A percentile compares a stretch with the other conserved stretches of the same genome.
phyloP scores from a whole-genome alignment of 768 basidiomycete genomes.

The Russula ochroleuca region DNA sequence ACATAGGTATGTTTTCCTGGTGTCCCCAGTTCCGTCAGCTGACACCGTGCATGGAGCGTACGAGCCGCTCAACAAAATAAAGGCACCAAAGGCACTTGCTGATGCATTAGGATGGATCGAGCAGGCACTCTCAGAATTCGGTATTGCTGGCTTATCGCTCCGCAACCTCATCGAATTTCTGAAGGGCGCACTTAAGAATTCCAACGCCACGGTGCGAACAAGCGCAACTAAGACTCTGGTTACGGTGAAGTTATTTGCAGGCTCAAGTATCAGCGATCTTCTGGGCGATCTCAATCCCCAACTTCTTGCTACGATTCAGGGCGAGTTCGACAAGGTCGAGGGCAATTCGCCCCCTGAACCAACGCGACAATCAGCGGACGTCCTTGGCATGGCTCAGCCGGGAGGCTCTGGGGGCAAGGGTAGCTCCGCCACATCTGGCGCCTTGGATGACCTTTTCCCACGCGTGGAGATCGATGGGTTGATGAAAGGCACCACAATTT shows the following conservation, averaged over 20 bases:
- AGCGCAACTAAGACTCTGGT: slow-evolving; percentile 92
- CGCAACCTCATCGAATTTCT: slow-evolving; percentile 86
- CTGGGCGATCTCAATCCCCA: slow-evolving; percentile 94
- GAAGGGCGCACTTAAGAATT: slow-evolving; percentile 81
- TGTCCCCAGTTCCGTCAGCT: slow-evolving; percentile 22
- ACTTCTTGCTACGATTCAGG: slow-evolving; percentile 80
- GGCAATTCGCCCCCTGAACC: slow-evolving; percentile 74
- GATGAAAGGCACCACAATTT: slow-evolving; percentile 75
- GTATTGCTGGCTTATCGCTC: slow-evolving; percentile 79
- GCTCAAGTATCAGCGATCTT: slow-evolving; percentile 86
- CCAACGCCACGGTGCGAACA: slow-evolving; percentile 89
- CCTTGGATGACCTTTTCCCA: slow-evolving; percentile 92
- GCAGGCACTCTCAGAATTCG: slow-evolving; percentile 81
- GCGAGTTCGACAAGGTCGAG: slow-evolving; percentile 91
- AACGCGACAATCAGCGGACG: slow-evolving; percentile 69
- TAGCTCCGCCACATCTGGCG: slow-evolving; percentile 46
- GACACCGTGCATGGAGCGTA: slow-evolving; percentile 56
- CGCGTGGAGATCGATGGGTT: slow-evolving; percentile 88
- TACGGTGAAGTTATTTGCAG: slow-evolving; percentile 87
- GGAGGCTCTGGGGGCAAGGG: slow-evolving; percentile 43
- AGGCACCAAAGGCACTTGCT: slow-evolving; percentile 94
- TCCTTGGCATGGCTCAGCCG: slow-evolving; percentile 47
- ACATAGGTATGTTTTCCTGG: slow-evolving; percentile 61
- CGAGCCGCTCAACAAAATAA: slow-evolving; percentile 89
- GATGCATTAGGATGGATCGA: slow-evolving; percentile 90